phyloP scores from a whole-genome alignment of 148 eudicot species.

The Dianthus caryophyllus region DNA sequence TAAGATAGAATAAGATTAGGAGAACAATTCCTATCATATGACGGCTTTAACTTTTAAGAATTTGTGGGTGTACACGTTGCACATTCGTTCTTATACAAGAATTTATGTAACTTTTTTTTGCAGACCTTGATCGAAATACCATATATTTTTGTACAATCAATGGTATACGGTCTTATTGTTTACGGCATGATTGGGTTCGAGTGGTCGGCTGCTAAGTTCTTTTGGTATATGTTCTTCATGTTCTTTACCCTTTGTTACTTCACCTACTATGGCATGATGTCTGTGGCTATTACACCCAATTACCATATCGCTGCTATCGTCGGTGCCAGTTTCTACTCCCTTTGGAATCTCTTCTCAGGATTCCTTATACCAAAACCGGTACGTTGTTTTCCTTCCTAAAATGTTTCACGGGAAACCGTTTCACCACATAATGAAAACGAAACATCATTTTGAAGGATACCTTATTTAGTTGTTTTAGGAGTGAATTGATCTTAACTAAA shows the following conservation, averaged over 20 bases:
- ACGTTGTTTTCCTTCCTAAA: conserved; percentile 21
- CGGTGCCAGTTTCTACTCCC: conserved; percentile 33
- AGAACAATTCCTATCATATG: too few relatives aligned
- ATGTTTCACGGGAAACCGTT: not conserved
- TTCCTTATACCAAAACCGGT: conserved; percentile 60
- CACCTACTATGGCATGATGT: conserved; percentile 73
- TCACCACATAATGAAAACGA: not conserved
- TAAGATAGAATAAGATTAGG: too few relatives aligned
- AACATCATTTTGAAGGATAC: too few relatives aligned
- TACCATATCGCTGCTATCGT: conserved; percentile 50
- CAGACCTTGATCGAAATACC: conserved; percentile 68
- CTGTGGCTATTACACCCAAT: conserved; percentile 60
- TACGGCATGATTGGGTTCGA: conserved; percentile 77
- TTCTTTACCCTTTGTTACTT: conserved; percentile 58
- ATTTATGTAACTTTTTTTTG: not conserved
- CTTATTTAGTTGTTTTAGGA: too few relatives aligned
- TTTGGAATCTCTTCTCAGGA: conserved; percentile 70
- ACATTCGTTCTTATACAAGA: not conserved
- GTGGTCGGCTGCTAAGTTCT: conserved; percentile 57
- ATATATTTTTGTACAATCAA: conserved; percentile 44
- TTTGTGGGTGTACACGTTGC: too few relatives aligned
- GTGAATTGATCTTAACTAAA: too few relatives aligned
- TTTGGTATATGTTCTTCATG: conserved; percentile 61
- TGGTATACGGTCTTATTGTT: conserved; percentile 45
- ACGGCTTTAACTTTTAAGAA: too few relatives aligned